These are phyloP conservation scores for Tuber melanosporum DNA, from an alignment of 495 filamentous ascomycete species.

Conservation along the genomic window DNA sequence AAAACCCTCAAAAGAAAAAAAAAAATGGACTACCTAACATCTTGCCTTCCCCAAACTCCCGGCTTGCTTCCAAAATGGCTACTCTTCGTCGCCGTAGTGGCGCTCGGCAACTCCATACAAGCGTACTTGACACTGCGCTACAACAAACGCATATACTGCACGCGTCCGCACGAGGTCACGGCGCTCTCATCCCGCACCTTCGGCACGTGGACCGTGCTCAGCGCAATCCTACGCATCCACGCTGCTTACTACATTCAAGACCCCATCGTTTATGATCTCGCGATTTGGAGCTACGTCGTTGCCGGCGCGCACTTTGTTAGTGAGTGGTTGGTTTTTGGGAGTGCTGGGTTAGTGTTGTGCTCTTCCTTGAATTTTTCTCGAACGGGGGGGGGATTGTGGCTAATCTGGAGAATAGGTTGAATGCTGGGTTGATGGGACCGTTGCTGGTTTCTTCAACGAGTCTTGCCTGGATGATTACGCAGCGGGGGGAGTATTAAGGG, in stretches of 20 bases:
- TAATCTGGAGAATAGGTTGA: slow-evolving; percentile 44
- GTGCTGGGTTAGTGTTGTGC: slow-evolving; percentile 46
- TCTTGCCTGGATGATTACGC: slow-evolving; percentile 72
- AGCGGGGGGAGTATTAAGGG: slow-evolving; percentile 56
- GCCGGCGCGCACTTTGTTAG: slow-evolving; percentile 73
- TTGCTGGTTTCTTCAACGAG: slow-evolving; percentile 63
- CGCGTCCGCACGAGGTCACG: slow-evolving; percentile 48
- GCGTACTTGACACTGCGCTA: slow-evolving; percentile 66
- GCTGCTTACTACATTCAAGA: slow-evolving; percentile 77
- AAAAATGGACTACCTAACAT: slow-evolving; percentile 29
- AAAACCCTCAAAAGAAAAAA: background rate
- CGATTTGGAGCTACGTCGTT: slow-evolving; percentile 69
- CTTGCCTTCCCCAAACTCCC: slow-evolving; percentile 51
- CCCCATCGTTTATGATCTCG: slow-evolving; percentile 65
- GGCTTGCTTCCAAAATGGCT: slow-evolving; percentile 64
- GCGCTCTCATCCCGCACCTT: slow-evolving; percentile 75
- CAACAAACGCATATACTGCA: slow-evolving; percentile 66
- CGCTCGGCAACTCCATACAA: slow-evolving; percentile 74
- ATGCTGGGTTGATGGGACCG: slow-evolving; percentile 63
- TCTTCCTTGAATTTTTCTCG: background rate
- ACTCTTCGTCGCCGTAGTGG: slow-evolving; percentile 63
- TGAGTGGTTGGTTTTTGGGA: slow-evolving; percentile 72
- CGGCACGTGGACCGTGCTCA: slow-evolving; percentile 83
- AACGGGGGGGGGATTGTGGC: background rate
- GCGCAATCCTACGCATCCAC: slow-evolving; percentile 68